These are phyloP conservation scores for Hymenoscyphus linearis DNA, from an alignment of 2,329 filamentous ascomycete species.

Conservation along the genomic window DNA sequence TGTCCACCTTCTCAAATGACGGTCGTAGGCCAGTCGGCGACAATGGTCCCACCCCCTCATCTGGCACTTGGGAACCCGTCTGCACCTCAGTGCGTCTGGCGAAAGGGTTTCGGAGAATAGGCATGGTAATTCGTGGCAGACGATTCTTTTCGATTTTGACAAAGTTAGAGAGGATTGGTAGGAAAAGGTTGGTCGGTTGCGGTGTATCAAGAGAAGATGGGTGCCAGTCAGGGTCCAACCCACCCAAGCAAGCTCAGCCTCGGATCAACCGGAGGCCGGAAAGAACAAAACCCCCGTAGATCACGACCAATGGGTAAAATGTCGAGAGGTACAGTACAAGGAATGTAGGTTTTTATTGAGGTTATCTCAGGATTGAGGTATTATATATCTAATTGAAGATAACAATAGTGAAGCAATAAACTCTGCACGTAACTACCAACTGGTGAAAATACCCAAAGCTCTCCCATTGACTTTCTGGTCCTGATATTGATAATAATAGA, in stretches of 20 bases:
- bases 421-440: too few species aligned
- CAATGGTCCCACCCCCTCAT: constrained; percentile 49
- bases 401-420: too few species aligned
- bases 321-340: too few species aligned
- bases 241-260: background rate
- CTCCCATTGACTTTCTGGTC: too few species aligned
- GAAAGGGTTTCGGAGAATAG: constrained; percentile 65
- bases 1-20: constrained; percentile 58
- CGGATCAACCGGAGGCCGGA: background rate
- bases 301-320: too few species aligned
- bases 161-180: background rate
- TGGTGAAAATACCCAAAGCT: too few species aligned
- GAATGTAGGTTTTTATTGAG: too few species aligned
- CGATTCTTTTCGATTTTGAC: background rate
- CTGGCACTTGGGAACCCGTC: constrained; percentile 28
- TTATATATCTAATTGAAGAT: too few species aligned
- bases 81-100: constrained; percentile 47
- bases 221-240: background rate
- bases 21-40: constrained; percentile 41
- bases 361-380: too few species aligned
- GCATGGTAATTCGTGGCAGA: constrained; percentile 43
- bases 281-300: too few species aligned
- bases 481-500: background rate
- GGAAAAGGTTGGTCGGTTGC: background rate
- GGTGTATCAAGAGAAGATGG: background rate